phyloP scores from a whole-genome alignment of 75 land plant species.

The Gnetum montanum region DNA sequence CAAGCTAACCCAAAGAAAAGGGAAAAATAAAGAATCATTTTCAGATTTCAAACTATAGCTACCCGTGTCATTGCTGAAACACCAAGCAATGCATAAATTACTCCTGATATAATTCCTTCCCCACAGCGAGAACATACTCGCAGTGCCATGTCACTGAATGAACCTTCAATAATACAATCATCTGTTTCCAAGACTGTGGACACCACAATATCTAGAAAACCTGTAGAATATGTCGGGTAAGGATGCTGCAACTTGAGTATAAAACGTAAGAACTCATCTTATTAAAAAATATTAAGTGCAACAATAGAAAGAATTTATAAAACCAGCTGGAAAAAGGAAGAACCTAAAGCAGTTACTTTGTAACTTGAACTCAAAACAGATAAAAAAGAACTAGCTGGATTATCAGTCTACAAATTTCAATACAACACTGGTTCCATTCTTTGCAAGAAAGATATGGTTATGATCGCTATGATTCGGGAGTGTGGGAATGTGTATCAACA shows the following conservation, averaged over 20 bases:
- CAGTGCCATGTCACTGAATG: constrained; percentile 33
- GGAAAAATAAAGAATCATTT: too few species aligned
- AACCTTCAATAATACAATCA: constrained; percentile 25
- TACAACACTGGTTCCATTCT: too few species aligned
- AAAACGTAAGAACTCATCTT: too few species aligned
- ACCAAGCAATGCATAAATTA: constrained; percentile 86
- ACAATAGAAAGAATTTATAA: neutral
- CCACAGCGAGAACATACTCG: constrained; percentile 56
- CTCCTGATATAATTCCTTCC: constrained; percentile 72
- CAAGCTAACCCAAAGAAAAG: too few species aligned
- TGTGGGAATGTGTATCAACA: too few species aligned
- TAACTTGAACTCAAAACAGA: neutral
- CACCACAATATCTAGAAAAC: constrained; percentile 64
- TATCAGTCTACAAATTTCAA: too few species aligned
- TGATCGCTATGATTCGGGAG: too few species aligned
- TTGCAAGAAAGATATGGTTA: too few species aligned
- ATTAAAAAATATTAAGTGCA: neutral
- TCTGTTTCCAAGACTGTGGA: constrained; percentile 39
- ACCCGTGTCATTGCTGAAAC: constrained; percentile 96
- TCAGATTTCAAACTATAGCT: too few species aligned
- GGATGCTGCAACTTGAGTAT: neutral
- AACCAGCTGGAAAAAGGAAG: too few species aligned
- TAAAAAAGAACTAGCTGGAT: too few species aligned
- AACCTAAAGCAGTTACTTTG: neutral
- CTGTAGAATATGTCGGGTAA: constrained; percentile 21